A percentile compares a stretch with the other conserved stretches of the same genome.
phyloP scores from a whole-genome alignment of 2,329 filamentous ascomycete genomes.

The Plectosphaerella sp. region DNA sequence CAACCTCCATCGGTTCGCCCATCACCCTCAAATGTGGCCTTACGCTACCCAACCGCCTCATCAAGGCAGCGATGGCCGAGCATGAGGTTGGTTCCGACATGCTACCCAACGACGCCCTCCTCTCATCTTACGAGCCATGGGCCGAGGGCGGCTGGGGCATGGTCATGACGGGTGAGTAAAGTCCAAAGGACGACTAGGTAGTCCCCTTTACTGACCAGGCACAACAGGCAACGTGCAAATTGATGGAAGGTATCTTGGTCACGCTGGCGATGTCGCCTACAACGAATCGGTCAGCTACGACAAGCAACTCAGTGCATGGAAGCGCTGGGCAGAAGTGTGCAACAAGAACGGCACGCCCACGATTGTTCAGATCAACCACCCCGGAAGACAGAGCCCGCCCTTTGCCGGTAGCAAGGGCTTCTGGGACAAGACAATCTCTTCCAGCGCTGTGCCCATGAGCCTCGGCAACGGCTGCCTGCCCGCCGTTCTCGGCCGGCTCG shows the following conservation, averaged over 20 bases:
- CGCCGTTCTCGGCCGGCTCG: slow-evolving; percentile 21
- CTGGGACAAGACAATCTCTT: slow-evolving; percentile 34
- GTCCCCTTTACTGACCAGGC: neutral
- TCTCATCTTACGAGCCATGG: slow-evolving; percentile 48
- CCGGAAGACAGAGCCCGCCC: slow-evolving; percentile 37
- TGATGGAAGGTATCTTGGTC: slow-evolving; percentile 30
- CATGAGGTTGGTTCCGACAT: slow-evolving; percentile 32
- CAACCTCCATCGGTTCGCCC: slow-evolving; percentile 16
- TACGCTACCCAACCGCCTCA: slow-evolving; percentile 49
- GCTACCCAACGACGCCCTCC: slow-evolving; percentile 36
- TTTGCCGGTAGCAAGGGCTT: slow-evolving; percentile 30
- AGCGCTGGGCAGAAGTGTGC: slow-evolving; percentile 25
- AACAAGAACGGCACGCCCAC: slow-evolving; percentile 27
- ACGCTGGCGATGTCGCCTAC: slow-evolving; percentile 26
- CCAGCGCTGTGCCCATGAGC: slow-evolving; percentile 36
- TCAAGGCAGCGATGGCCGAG: slow-evolving; percentile 47
- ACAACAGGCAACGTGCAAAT: slow-evolving; percentile 39
- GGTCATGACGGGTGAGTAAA: slow-evolving; percentile 35
- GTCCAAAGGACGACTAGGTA: neutral
- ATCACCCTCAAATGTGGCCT: slow-evolving; percentile 51
- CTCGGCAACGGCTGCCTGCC: slow-evolving; percentile 33
- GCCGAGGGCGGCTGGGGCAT: slow-evolving; percentile 48
- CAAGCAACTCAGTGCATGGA: slow-evolving; percentile 29
- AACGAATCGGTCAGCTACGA: slow-evolving; percentile 20
- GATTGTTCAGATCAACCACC: slow-evolving; percentile 42